Evolutionary conservation across 2,329 filamentous ascomycete species (phyloP).

Genomic region (Fusarium sororula): DNA sequence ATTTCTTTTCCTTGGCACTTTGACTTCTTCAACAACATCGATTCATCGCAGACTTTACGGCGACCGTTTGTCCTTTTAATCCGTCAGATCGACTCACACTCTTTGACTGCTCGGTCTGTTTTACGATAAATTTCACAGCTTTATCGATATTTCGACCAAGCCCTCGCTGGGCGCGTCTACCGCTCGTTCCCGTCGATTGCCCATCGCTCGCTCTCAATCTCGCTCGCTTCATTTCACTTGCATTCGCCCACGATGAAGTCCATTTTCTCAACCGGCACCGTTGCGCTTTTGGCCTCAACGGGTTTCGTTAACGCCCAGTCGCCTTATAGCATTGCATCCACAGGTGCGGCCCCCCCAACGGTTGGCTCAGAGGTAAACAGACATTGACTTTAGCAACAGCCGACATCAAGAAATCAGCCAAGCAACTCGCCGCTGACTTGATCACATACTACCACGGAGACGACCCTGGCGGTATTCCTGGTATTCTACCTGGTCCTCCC

Average conservation of each 20-base stretch:
- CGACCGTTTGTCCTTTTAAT: conserved; percentile 1
- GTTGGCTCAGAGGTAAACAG: not conserved
- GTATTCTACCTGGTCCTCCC: conserved; percentile 60
- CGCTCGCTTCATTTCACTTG: conserved; percentile 12
- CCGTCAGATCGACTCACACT: conserved; percentile 1
- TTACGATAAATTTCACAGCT: not conserved
- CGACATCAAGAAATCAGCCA: conserved; percentile 52
- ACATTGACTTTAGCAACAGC: conserved; percentile 42
- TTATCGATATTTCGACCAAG: conserved; percentile 2
- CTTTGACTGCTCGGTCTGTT: conserved; percentile 1
- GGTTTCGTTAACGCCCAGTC: conserved; percentile 36
- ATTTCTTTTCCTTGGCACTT: conserved; percentile 40
- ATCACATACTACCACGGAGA: conserved; percentile 59
- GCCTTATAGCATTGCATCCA: conserved; percentile 38
- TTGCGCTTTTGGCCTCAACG: conserved; percentile 36
- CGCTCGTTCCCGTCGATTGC: conserved; percentile 12
- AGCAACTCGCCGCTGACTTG: conserved; percentile 54
- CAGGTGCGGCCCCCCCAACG: conserved; percentile 25
- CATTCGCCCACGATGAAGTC: conserved; percentile 36
- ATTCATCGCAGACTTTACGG: conserved; percentile 24
- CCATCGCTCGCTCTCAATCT: not conserved
- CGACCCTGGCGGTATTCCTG: conserved; percentile 54
- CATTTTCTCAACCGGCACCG: conserved; percentile 24
- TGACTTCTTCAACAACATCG: conserved; percentile 38
- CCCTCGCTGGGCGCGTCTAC: conserved; percentile 30